These are phyloP conservation scores for Boletus mariae DNA, from an alignment of 1,284 basidiomycete species.

Conservation along the genomic window DNA sequence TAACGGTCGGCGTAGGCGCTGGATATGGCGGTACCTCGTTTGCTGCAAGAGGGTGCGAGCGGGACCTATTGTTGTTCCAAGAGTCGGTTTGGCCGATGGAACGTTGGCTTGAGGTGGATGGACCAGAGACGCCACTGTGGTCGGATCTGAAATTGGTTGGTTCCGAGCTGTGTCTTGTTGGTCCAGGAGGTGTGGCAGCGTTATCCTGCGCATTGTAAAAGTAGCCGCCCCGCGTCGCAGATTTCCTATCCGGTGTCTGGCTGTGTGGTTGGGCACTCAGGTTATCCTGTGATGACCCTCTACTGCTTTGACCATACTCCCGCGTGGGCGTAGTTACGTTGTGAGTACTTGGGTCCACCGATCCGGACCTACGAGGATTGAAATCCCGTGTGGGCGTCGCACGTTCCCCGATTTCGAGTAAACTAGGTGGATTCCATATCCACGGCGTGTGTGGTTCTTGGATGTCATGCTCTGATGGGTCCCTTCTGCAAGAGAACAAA, in stretches of 20 bases:
- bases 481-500: slow-evolving; percentile 30
- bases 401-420: slow-evolving; percentile 31
- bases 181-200: slow-evolving; percentile 7
- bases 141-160: slow-evolving; percentile 14
- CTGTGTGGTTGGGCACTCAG: slow-evolving; percentile 11
- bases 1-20: slow-evolving; percentile 25
- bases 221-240: slow-evolving; percentile 14
- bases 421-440: slow-evolving; percentile 42
- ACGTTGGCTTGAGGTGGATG: slow-evolving; percentile 19
- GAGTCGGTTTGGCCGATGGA: slow-evolving; percentile 15
- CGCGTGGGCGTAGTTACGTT: slow-evolving; percentile 16
- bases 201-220: slow-evolving; percentile 21
- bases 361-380: slow-evolving; percentile 24
- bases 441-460: slow-evolving; percentile 40
- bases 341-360: slow-evolving; percentile 15
- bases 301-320: slow-evolving; percentile 19
- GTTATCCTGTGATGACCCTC: slow-evolving; percentile 14
- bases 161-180: slow-evolving; percentile 26
- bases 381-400: slow-evolving; percentile 33
- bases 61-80: slow-evolving; percentile 13
- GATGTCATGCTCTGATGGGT: slow-evolving; percentile 31
- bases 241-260: slow-evolving; percentile 25
- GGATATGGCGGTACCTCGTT: slow-evolving; percentile 30
- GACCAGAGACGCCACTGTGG: slow-evolving; percentile 11
- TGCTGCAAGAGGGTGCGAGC: slow-evolving; percentile 19